Base-by-base conservation (phyloP, 495 filamentous ascomycete species). In the Trichocladium uniseriatum region DNA sequence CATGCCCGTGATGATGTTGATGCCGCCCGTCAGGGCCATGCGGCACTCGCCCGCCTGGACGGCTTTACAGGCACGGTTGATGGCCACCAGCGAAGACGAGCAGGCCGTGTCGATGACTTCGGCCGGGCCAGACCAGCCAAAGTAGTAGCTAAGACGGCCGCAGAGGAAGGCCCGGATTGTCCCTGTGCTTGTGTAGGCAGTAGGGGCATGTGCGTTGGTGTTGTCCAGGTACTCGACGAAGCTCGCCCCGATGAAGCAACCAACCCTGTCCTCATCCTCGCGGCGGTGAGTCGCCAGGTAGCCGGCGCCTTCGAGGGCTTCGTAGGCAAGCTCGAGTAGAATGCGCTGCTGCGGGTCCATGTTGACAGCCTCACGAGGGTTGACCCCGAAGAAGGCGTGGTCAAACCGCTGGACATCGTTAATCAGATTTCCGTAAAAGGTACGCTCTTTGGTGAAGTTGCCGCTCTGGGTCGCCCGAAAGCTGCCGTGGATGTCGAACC, bases 391-490 rank as follows among this genome's bases (percentile, higher is more conserved):
- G 63, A 80, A 79, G n/a, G 59, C 51, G 36, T 77, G 68, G 49
- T 81, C 78, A 68, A 69, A 68, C 6, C 43, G 34, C 11, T 60
- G 52, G 9, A 52, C 40, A 6, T 63, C 56, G 6, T 51, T 39
- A 4, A 66, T 24, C 27, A 66, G 60, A 21, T 68, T 68, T 5
- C 65, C 65, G 22, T 47, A 62, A 37, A 50, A 65, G 20, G n/a
- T n/a, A n/a, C n/a, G n/a, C n/a, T 55, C 52, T 20, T 24, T 38
- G 22, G 37, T 6, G 6, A 85, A 91, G 65, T 84, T 85, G 10
- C 86, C 86, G 40, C 81, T 87, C 32, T 49, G 29, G 11, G 43
- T 37, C 6, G 77, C 78, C 46, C 86, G 82, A 19, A 74, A 74
- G 45, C 82, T 75, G 16, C 78, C 79, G 55, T 83, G 74, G 21